Conservation (phyloP, 495 filamentous ascomycete genomes). For the Penicillium riverlandense region DNA sequence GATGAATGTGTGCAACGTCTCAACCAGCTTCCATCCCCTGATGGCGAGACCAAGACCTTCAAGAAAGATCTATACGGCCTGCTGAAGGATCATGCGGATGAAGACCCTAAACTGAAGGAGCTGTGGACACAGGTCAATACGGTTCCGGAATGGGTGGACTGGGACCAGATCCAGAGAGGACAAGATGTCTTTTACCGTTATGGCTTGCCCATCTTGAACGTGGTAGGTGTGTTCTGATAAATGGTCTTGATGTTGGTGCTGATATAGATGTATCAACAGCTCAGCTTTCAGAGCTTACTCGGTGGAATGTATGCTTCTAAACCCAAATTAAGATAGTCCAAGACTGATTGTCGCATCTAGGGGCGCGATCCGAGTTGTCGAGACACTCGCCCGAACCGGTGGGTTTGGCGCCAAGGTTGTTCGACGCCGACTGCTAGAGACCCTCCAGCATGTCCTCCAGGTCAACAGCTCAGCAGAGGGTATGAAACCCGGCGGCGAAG, state of each 20-base stretch:
- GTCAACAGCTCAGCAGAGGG: constrained; percentile 57
- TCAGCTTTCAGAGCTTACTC: constrained; percentile 33
- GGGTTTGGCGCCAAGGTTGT: constrained; percentile 68
- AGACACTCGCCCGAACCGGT: constrained; percentile 70
- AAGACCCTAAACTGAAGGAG: constrained; percentile 48
- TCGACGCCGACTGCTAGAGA: constrained; percentile 63
- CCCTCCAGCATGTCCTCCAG: constrained; percentile 68
- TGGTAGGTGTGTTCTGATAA: constrained; percentile 14
- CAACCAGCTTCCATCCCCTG: constrained; percentile 43
- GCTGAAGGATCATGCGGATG: constrained; percentile 47
- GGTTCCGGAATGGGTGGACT: constrained; percentile 74
- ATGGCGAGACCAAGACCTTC: constrained; percentile 12
- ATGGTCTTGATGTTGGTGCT: too few relatives aligned
- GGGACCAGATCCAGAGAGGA: constrained; percentile 63
- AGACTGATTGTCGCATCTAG: constrained; percentile 1
- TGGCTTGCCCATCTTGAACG: constrained; percentile 53
- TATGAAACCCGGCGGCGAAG: constrained; percentile 61
- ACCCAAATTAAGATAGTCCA: neutral
- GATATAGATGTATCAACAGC: constrained; percentile 9
- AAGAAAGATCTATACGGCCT: constrained; percentile 56
- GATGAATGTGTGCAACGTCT: constrained; percentile 57
- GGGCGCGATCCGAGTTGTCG: constrained; percentile 55
- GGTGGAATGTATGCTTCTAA: constrained; percentile 27
- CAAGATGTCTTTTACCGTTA: constrained; percentile 65
- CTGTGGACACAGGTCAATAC: constrained; percentile 66